Conservation (phyloP, 768 basidiomycete species). For the Auricularia auricula-judae region DNA sequence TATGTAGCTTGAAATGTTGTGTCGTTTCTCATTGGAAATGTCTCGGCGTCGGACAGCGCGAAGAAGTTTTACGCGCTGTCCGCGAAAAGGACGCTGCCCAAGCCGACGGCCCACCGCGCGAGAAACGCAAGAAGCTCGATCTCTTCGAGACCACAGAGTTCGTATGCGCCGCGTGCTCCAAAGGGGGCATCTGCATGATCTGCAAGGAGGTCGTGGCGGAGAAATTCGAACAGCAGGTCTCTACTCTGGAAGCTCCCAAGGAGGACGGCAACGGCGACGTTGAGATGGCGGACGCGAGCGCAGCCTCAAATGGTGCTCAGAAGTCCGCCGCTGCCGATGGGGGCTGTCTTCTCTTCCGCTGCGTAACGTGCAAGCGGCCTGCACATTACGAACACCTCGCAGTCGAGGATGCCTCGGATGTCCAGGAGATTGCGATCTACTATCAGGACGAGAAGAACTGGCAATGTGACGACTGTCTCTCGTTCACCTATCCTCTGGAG, state of each 20-base stretch:
- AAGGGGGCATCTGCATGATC: slow-evolving; percentile 69
- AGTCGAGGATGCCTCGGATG: slow-evolving; percentile 27
- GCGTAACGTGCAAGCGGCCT: slow-evolving; percentile 70
- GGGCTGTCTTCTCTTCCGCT: slow-evolving; percentile 55
- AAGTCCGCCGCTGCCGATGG: neutral
- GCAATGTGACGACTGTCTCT: slow-evolving; percentile 71
- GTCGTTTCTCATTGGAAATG: slow-evolving; percentile 71
- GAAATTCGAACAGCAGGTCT: slow-evolving; percentile 13
- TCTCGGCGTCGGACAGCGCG: slow-evolving; percentile 50
- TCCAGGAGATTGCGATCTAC: slow-evolving; percentile 39
- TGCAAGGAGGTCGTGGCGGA: slow-evolving; percentile 54
- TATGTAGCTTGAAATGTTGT: slow-evolving; percentile 59
- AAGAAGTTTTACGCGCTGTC: slow-evolving; percentile 62
- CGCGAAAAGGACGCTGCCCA: slow-evolving; percentile 22
- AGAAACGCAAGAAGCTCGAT: slow-evolving; percentile 36
- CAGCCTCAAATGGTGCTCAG: slow-evolving; percentile 7
- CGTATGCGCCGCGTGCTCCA: slow-evolving; percentile 63
- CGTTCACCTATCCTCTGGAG: slow-evolving; percentile 59
- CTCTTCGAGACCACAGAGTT: slow-evolving; percentile 63
- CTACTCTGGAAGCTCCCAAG: neutral
- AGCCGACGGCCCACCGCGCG: slow-evolving; percentile 19
- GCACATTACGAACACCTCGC: slow-evolving; percentile 74
- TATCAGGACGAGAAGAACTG: slow-evolving; percentile 49
- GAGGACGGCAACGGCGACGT: slow-evolving; percentile 16
- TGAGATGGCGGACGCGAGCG: slow-evolving; percentile 24